Percentiles rank a stretch among this genome's conserved stretches.
Conservation (phyloP, 129 eudicot species). For the Solidago caesia region DNA sequence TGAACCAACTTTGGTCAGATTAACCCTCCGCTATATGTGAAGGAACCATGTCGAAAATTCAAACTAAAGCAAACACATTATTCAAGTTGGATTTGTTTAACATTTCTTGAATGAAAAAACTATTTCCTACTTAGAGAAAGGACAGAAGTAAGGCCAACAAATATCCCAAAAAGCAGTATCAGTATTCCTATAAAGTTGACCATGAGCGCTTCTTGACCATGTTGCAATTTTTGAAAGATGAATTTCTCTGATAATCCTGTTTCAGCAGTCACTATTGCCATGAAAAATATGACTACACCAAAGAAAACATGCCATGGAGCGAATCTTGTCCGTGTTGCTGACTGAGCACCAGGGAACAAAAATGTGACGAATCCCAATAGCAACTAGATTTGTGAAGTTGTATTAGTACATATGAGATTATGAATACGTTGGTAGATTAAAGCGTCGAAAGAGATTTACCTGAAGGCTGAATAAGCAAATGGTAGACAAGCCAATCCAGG, state of each 20-base stretch:
- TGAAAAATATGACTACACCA: constrained; percentile 45
- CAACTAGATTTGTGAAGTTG: constrained; percentile 37
- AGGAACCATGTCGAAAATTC: not conserved
- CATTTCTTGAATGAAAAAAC: not conserved
- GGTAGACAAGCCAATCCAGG: constrained; percentile 82
- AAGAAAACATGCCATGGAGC: constrained; percentile 60
- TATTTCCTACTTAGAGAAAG: constrained; percentile 32
- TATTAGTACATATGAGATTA: constrained; percentile 14
- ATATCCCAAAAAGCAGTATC: constrained; percentile 47
- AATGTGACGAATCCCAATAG: constrained; percentile 43
- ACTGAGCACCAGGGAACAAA: constrained; percentile 40
- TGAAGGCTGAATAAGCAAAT: constrained; percentile 59
- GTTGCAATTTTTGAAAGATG: constrained; percentile 33
- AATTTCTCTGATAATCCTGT: constrained; percentile 59
- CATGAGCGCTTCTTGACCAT: constrained; percentile 58
- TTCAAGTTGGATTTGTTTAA: not conserved
- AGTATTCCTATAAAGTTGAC: constrained; percentile 70
- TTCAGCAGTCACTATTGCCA: constrained; percentile 47
- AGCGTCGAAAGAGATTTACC: constrained; percentile 33
- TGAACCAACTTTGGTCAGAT: not conserved
- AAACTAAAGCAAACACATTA: not conserved
- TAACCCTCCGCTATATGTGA: not conserved
- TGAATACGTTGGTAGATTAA: not conserved
- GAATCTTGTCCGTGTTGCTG: constrained; percentile 46
- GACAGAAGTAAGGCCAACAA: constrained; percentile 45